Percentiles rank a stretch among this genome's conserved stretches.
These are phyloP conservation scores for Odontarrhena argentea DNA, from an alignment of 345 rosid species.

Conservation along the genomic window DNA sequence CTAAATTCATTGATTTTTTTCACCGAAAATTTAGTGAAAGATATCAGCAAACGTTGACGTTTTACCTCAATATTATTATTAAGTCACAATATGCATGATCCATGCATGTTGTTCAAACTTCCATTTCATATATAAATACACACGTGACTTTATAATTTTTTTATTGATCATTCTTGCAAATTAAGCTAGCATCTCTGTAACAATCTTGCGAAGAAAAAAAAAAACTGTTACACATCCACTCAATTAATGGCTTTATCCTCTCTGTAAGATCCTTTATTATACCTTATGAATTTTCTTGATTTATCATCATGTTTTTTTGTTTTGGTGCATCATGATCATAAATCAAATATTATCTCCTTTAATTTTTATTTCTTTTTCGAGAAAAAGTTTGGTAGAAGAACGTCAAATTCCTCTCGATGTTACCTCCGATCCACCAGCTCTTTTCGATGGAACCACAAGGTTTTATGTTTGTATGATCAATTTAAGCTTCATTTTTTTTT, in stretches of 20 bases:
- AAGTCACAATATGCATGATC: neutral
- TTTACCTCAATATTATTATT: neutral
- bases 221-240: neutral
- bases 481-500: neutral
- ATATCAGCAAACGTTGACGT: constrained; percentile 11
- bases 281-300: neutral
- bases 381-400: constrained; percentile 45
- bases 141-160: neutral
- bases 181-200: neutral
- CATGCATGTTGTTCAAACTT: constrained; percentile 8
- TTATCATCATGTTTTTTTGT: neutral
- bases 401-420: constrained; percentile 56
- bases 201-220: neutral
- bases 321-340: neutral
- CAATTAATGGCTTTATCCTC: constrained; percentile 29
- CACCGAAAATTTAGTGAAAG: neutral
- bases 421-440: constrained; percentile 61
- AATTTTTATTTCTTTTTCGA: neutral
- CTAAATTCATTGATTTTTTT: too few species aligned
- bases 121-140: constrained; percentile 1
- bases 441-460: constrained; percentile 82
- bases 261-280: constrained; percentile 26
- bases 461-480: constrained; percentile 8
- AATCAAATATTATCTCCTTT: neutral
- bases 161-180: neutral